Conservation (phyloP, 2,329 filamentous ascomycete species). For the Endocalyx cinctus region DNA sequence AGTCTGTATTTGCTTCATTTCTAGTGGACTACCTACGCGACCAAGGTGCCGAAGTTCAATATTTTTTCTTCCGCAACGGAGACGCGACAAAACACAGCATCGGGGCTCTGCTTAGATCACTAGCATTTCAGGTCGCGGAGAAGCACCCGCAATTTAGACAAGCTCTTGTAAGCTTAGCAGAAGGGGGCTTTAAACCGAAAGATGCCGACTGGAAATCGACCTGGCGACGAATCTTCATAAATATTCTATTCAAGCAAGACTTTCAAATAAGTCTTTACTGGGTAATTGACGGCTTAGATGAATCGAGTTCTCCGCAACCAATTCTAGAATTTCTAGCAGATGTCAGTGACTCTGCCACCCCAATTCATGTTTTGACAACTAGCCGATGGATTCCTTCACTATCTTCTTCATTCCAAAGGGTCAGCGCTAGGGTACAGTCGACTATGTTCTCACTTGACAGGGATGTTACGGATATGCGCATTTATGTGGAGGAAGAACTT, state of each 20-base stretch:
- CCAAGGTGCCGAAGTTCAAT: constrained; percentile 3
- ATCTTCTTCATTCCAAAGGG: constrained; percentile 1
- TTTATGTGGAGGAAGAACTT: constrained; percentile 7
- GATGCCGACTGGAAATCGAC: constrained; percentile 8
- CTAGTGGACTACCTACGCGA: constrained; percentile 7
- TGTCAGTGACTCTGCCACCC: neutral
- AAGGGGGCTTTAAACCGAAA: neutral
- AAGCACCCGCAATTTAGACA: constrained; percentile 4
- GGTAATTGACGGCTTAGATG: constrained; percentile 13
- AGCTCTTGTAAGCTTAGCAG: neutral
- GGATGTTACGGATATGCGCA: constrained; percentile 8
- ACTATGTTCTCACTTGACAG: constrained; percentile 1
- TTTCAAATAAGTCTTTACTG: constrained; percentile 6
- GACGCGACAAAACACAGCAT: constrained; percentile 8
- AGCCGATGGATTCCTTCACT: constrained; percentile 2
- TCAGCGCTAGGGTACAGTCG: constrained; percentile 1
- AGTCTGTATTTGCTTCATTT: constrained; percentile 10
- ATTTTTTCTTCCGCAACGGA: constrained; percentile 8
- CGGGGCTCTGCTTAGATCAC: neutral
- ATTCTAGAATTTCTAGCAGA: constrained; percentile 7
- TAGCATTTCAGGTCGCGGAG: constrained; percentile 3
- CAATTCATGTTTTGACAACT: constrained; percentile 2
- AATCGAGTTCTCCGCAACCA: constrained; percentile 1
- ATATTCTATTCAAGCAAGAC: constrained; percentile 3
- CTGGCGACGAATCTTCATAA: constrained; percentile 7